Evolutionary conservation across 805 yeast genomes (phyloP), one percentile per base, ranked within the genome.

Genomic region (Jamesozyma spencerorum): DNA sequence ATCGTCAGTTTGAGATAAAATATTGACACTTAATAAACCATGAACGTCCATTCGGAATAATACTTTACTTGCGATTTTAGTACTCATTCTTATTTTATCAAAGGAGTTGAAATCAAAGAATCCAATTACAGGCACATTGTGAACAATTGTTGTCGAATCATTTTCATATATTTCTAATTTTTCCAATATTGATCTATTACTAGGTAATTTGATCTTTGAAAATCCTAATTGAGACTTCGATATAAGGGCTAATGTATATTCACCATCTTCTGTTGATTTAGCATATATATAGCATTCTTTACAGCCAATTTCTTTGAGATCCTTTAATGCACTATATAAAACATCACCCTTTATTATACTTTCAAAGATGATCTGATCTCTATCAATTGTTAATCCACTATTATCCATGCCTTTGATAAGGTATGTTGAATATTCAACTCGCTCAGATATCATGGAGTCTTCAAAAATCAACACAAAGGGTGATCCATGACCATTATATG

Each of bases 201-300:
- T 72, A 0, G 94, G 94, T 36, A 80, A 69, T 8, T 72, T 68
- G 17, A 85, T 64, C 51, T 81, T 79, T 31, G 85, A 77, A 38
- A 70, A 66, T 0, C 94, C 95, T 35, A 84, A 69, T n/a, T 79
- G 82, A 10, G 90, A 84, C 31, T 69, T 71, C 0, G 92, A 80
- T 4, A 82, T 72, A 39, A 86, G 52, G 3, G 69, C 69, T 32
- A 64, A 58, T 2, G 59, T 47, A 31, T 50, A 57, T 2, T 53
- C 55, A 22, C 57, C 57, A 18, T 50, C 42, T 18, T 46, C 53
- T 6, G 47, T 49, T 5, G 62, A 55, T 12, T 66, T 61, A 6
- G 70, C 72, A 49, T 69, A 73, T 1, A 75, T 38, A 35, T 68
- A 72, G 26, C 79, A 64, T 33, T 72, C 74, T 33, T 71, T 70